Evolutionary conservation across 2,329 filamentous ascomycete species (phyloP).

Genomic region (Sporothrix brunneoviolacea): DNA sequence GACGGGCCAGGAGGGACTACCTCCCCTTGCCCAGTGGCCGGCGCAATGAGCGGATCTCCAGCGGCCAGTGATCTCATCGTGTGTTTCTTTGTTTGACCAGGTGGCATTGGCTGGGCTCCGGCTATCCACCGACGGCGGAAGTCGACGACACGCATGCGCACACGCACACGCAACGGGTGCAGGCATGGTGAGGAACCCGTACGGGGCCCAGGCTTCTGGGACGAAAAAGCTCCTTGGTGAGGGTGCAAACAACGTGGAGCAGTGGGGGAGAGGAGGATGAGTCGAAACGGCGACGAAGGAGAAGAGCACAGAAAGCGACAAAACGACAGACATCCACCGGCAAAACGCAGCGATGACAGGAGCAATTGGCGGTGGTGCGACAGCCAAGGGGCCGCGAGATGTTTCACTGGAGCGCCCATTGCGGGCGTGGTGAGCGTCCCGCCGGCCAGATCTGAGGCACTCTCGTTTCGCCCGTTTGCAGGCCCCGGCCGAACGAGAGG

Average conservation of each 20-base stretch:
- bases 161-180: not conserved
- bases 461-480: slow-evolving; percentile 19
- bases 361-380: slow-evolving; percentile 10
- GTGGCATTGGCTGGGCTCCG: slow-evolving; percentile 1
- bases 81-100: slow-evolving; percentile 6
- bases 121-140: not conserved
- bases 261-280: not conserved
- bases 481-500: slow-evolving; percentile 16
- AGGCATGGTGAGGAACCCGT: too few species aligned
- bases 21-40: not conserved
- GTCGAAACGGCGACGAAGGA: slow-evolving; percentile 6
- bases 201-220: slow-evolving; percentile 1
- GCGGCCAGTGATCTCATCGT: slow-evolving; percentile 8
- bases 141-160: not conserved
- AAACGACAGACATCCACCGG: not conserved
- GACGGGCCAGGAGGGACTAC: not conserved
- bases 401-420: slow-evolving; percentile 15
- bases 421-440: slow-evolving; percentile 3
- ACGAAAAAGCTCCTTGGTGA: too few species aligned
- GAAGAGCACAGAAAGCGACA: not conserved
- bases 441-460: slow-evolving; percentile 15
- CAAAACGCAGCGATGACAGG: not conserved
- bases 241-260: slow-evolving; percentile 3
- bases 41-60: not conserved
- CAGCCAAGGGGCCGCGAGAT: slow-evolving; percentile 1